Percentiles rank a stretch among this genome's conserved stretches.
phyloP scores from a whole-genome alignment of 164 flowering plant genomes.

The Euptelea pleiosperma region DNA sequence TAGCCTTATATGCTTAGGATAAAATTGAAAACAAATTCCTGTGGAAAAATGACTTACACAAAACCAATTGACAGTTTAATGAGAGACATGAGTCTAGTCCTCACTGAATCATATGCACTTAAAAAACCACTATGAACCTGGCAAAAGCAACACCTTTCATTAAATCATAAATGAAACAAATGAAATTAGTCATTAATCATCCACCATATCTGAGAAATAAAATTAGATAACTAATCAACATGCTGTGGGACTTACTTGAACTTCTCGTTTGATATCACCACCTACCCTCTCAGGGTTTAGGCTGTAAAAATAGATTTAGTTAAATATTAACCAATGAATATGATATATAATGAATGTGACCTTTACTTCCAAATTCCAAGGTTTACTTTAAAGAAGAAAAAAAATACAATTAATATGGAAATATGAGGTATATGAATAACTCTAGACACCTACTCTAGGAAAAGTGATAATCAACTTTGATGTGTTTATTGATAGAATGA shows the following conservation, averaged over 20 bases:
- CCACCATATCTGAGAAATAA: not conserved
- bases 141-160: constrained; percentile 8
- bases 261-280: constrained; percentile 89
- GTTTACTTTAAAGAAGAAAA: no score
- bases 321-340: not conserved
- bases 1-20: not conserved
- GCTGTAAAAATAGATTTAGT: constrained; percentile 32
- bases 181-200: not conserved
- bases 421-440: no score
- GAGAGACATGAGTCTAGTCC: constrained; percentile 71
- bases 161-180: not conserved
- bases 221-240: not conserved
- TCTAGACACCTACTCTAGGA: no score
- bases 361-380: no score
- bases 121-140: constrained; percentile 97
- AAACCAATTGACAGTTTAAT: constrained; percentile 60
- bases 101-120: constrained; percentile 92
- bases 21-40: not conserved
- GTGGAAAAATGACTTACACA: constrained; percentile 42
- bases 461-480: no score
- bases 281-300: constrained; percentile 94
- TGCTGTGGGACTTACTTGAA: constrained; percentile 57
- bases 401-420: no score
- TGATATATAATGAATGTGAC: not conserved
- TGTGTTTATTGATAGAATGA: no score